A percentile compares a stretch with the other conserved stretches of the same genome.
phyloP scores from a whole-genome alignment of 2,329 filamentous ascomycete species.

The Cercospora berteroae region DNA sequence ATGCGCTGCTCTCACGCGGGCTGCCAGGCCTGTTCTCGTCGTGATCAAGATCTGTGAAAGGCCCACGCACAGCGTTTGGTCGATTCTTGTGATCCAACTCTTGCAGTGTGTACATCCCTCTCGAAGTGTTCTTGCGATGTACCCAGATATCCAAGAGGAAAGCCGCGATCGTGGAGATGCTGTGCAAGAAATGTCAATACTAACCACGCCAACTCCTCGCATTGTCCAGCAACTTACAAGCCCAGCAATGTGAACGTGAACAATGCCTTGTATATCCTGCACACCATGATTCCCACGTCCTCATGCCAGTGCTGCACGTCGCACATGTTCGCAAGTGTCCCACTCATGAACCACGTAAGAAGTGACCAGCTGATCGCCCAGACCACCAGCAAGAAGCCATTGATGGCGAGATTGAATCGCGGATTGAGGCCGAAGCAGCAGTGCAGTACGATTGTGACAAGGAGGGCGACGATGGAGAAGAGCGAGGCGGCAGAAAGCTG shows the following conservation, averaged over 20 bases:
- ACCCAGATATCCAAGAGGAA: slow-evolving; percentile 54
- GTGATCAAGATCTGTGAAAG: slow-evolving; percentile 29
- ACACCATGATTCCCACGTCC: slow-evolving; percentile 55
- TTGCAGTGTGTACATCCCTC: slow-evolving; percentile 52
- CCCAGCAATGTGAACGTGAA: slow-evolving; percentile 56
- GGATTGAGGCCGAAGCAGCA: slow-evolving; percentile 54
- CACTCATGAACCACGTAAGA: slow-evolving; percentile 54
- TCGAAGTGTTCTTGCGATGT: slow-evolving; percentile 43
- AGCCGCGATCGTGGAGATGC: slow-evolving; percentile 48
- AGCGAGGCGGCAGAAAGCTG: slow-evolving; percentile 54
- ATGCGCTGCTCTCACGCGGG: slow-evolving; percentile 34
- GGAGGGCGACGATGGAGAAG: slow-evolving; percentile 51
- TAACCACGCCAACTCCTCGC: background rate
- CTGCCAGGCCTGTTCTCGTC: slow-evolving; percentile 10
- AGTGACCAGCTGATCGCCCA: slow-evolving; percentile 55
- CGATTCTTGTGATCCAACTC: slow-evolving; percentile 37
- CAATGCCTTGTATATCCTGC: slow-evolving; percentile 59
- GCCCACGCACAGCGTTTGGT: slow-evolving; percentile 29
- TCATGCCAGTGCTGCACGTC: slow-evolving; percentile 48
- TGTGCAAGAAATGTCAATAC: slow-evolving; percentile 20
- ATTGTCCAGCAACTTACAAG: slow-evolving; percentile 34
- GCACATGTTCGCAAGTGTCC: slow-evolving; percentile 55
- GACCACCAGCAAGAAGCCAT: slow-evolving; percentile 49
- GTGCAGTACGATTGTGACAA: slow-evolving; percentile 52
- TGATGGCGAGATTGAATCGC: slow-evolving; percentile 51